These are phyloP conservation scores for Ministeria vibrans DNA, from an alignment of 78 protist genomes.

Conservation along the genomic window DNA sequence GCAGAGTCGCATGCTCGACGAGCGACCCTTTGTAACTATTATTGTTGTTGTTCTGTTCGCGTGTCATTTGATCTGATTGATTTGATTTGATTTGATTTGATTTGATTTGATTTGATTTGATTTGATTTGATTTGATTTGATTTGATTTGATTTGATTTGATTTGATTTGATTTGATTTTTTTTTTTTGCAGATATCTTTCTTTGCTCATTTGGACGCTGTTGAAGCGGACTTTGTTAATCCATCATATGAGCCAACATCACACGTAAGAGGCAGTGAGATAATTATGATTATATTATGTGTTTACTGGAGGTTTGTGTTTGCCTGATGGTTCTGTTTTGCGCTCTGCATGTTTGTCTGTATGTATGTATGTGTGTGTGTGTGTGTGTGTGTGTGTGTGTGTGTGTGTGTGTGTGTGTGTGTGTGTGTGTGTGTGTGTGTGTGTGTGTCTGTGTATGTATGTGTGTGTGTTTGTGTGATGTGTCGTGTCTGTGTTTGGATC, in stretches of 20 bases:
- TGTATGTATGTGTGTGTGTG: not conserved
- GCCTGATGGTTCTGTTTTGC: not conserved
- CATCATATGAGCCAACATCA: not conserved
- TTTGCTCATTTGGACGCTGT: no score
- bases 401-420: not conserved
- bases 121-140: no score
- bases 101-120: no score
- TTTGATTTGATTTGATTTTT: no score
- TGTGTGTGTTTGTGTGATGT: not conserved
- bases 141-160: no score
- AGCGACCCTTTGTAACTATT: not conserved
- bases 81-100: not conserved
- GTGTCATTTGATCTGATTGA: not conserved
- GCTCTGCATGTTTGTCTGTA: not conserved
- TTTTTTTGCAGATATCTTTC: no score
- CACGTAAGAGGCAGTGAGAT: not conserved
- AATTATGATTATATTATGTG: not conserved
- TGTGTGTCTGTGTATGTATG: not conserved
- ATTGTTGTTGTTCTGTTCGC: not conserved
- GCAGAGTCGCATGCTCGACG: slow-evolving; percentile 20
- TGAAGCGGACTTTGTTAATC: not conserved
- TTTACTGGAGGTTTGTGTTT: not conserved
- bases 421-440: not conserved
- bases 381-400: not conserved
- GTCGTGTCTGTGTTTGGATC: not conserved